These are phyloP conservation scores for Diutina sp. DNA, from an alignment of 1,139 yeast species.

Conservation along the genomic window DNA sequence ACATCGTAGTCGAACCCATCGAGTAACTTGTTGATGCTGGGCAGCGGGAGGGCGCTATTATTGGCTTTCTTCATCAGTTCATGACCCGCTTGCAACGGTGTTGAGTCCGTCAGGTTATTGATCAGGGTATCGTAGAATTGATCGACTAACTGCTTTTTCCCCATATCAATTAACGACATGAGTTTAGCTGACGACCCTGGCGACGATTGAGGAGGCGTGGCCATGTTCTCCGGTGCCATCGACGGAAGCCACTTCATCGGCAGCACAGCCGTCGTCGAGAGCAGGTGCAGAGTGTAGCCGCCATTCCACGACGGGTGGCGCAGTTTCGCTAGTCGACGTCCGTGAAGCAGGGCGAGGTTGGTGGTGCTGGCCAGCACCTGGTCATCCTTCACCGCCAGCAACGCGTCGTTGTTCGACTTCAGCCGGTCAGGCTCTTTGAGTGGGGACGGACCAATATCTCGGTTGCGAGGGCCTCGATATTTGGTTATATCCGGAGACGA, in stretches of 20 bases:
- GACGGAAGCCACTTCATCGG: neutral
- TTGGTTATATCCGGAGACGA: neutral
- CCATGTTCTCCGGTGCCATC: neutral
- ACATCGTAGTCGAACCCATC: neutral
- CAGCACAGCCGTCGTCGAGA: neutral
- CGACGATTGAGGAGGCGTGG: neutral
- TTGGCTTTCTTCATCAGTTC: neutral
- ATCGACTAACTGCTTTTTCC: neutral
- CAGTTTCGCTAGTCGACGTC: neutral
- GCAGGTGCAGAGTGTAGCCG: neutral
- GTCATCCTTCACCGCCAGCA: neutral
- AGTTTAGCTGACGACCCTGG: neutral
- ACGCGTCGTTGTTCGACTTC: neutral
- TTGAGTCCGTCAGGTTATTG: neutral
- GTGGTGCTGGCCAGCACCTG: neutral
- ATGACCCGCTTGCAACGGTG: neutral
- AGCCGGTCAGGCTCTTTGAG: neutral
- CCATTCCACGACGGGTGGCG: neutral
- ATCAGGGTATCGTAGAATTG: slow-evolving; percentile 2
- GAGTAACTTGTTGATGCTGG: neutral
- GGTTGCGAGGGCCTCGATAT: neutral
- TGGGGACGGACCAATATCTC: neutral
- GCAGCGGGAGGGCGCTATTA: neutral
- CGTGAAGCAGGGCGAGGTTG: neutral
- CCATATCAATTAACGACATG: neutral